Evolutionary conservation across 306 rosid genomes (phyloP).

Genomic region (Astragalus glycyphyllos): DNA sequence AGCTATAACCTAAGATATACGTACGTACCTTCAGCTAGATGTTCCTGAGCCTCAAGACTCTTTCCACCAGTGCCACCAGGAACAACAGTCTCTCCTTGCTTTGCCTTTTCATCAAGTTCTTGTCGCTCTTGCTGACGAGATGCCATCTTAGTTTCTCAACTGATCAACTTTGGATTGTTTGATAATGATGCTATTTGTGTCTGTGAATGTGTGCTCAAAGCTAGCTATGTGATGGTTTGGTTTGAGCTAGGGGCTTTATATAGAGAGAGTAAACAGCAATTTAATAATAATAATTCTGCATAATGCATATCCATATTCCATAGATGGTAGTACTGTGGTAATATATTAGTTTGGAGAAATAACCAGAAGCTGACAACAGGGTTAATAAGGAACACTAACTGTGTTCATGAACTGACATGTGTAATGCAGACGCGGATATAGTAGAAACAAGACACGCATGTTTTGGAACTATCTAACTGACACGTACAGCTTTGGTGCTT

Average conservation of each 20-base stretch:
- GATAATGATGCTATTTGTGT: not conserved
- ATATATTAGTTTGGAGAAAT: not conserved
- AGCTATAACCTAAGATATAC: too few species aligned
- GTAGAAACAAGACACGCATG: slow-evolving; percentile 37
- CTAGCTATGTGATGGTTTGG: not conserved
- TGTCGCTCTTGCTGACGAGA: slow-evolving; percentile 48
- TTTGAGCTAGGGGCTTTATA: slow-evolving; percentile 38
- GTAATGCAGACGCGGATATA: slow-evolving; percentile 29
- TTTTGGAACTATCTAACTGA: not conserved
- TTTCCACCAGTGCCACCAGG: slow-evolving; percentile 92
- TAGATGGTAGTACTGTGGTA: not conserved
- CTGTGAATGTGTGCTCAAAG: slow-evolving; percentile 1
- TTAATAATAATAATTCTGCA: not conserved
- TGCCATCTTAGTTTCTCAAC: slow-evolving; percentile 46
- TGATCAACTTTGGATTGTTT: slow-evolving; percentile 4
- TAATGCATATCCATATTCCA: too few species aligned
- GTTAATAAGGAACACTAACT: slow-evolving; percentile 27
- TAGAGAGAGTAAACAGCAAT: too few species aligned
- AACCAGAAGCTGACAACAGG: slow-evolving; percentile 43
- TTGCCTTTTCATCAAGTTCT: slow-evolving; percentile 68
- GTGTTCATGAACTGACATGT: slow-evolving; percentile 39
- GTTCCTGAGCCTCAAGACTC: slow-evolving; percentile 81
- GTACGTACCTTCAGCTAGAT: slow-evolving; percentile 71
- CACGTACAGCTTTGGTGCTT: slow-evolving; percentile 21
- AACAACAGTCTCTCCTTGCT: slow-evolving; percentile 75